Conservation (phyloP, 2,329 filamentous ascomycete genomes). For the Colletotrichum tamarilloi region DNA sequence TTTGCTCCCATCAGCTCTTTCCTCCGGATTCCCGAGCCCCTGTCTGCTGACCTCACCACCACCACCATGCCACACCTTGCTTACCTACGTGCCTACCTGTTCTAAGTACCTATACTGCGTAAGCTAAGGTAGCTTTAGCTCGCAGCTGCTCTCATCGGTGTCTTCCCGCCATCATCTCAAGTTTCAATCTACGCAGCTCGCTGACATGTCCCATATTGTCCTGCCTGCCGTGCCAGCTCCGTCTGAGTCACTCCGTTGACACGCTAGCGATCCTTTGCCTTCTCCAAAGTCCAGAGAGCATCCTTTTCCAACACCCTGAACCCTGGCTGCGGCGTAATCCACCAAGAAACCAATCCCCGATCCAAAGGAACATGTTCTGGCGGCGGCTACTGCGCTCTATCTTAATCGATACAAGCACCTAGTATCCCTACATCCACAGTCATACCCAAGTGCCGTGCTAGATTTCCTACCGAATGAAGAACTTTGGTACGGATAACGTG, state of each 20-base stretch:
- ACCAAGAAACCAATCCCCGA: neutral
- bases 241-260: constrained; percentile 8
- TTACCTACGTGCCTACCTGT: neutral
- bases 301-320: neutral
- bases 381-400: neutral
- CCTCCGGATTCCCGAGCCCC: neutral
- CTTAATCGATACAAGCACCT: neutral
- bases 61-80: neutral
- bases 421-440: neutral
- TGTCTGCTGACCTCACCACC: neutral
- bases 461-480: neutral
- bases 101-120: neutral
- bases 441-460: neutral
- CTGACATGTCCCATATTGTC: neutral
- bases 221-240: neutral
- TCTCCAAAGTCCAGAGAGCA: neutral
- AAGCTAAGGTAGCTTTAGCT: neutral
- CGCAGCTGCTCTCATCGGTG: constrained; percentile 1
- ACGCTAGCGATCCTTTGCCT: neutral
- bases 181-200: neutral
- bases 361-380: neutral
- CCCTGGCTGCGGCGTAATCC: neutral
- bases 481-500: neutral
- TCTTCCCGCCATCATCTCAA: neutral
- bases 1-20: too few species aligned